A percentile compares a stretch with the other conserved stretches of the same genome.
These are phyloP conservation scores for Aureobasidium sp. DNA, from an alignment of 2,329 filamentous ascomycete genomes.

Conservation along the genomic window DNA sequence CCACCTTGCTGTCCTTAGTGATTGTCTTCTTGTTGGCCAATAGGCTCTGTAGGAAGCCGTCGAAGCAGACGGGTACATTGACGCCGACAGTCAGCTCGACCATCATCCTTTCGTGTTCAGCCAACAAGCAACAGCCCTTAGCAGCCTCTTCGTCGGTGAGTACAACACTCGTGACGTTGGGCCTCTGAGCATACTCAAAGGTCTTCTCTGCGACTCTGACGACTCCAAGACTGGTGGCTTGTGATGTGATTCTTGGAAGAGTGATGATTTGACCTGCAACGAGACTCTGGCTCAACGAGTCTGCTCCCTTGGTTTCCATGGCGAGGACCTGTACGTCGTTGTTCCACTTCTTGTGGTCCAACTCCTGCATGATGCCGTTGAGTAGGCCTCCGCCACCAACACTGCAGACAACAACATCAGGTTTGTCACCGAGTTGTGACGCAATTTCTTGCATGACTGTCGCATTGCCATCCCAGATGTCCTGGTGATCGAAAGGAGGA, in stretches of 20 bases:
- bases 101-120: slow-evolving; percentile 71
- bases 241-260: slow-evolving; percentile 62
- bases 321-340: slow-evolving; percentile 50
- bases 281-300: slow-evolving; percentile 58
- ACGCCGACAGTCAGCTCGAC: slow-evolving; percentile 84
- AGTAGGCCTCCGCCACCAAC: slow-evolving; percentile 79
- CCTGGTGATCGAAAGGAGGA: slow-evolving; percentile 59
- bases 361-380: slow-evolving; percentile 63
- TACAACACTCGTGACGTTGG: slow-evolving; percentile 49
- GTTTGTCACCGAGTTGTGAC: slow-evolving; percentile 37
- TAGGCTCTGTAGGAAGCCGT: slow-evolving; percentile 49
- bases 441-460: slow-evolving; percentile 48
- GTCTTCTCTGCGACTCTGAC: slow-evolving; percentile 58
- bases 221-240: slow-evolving; percentile 66
- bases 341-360: slow-evolving; percentile 39
- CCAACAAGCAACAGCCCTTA: slow-evolving; percentile 65
- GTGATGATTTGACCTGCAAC: slow-evolving; percentile 45
- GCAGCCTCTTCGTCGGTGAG: slow-evolving; percentile 71
- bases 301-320: slow-evolving; percentile 66
- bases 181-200: slow-evolving; percentile 49
- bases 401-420: slow-evolving; percentile 66
- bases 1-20: slow-evolving; percentile 60
- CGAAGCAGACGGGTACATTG: slow-evolving; percentile 61
- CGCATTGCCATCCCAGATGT: slow-evolving; percentile 58
- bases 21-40: slow-evolving; percentile 48